Evolutionary conservation across 495 filamentous ascomycete species (phyloP), one percentile per base, ranked within the genome.

Genomic region (Rhizodiscina lignyota): DNA sequence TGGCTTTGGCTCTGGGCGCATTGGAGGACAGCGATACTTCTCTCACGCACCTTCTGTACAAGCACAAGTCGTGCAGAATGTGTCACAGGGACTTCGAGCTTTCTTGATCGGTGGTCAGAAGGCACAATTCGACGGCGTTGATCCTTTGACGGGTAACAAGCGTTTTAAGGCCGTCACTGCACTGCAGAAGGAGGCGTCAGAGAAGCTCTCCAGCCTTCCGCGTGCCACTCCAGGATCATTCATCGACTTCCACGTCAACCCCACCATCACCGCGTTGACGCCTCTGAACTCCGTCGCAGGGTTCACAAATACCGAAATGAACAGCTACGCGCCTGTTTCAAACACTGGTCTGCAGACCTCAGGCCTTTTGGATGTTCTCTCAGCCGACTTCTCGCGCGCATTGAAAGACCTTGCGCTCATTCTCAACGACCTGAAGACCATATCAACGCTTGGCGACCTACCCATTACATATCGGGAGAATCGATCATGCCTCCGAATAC

Each of bases 31-130:
- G 12, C 68, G 89, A 32, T 85, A 81, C 57, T 97, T 96, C 63
- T 87, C 81, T 1, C 87, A 94, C 55, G 73, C 73, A 0, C 79
- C 89, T 6, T 70, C 83, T 2, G 73, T 74, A 1, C 84, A 80
- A 16, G 83, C 85, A 3, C 80, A 96, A 52, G 83, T 96, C 15
- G 66, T 96, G n/a, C 73, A 85, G 47, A 94, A 94, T 59, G 87
- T 96, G 1, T 92, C 83, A 15, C 72, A 79, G 39, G 89, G 84
- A 0, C 74, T 94, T 34, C 75, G 89, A 4, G 85, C 83, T 1
- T 94, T 97, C 55, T 75, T 76, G 54, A 58, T 93, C n/a, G 79
- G 74, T 0, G 89, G 89, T 1, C 73, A 86, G 40, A 87, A 85
- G 48, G 77, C 76, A 10, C 74, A 80, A 28, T 92, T 79, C 42